Conservation (phyloP, 495 filamentous ascomycete species). For the Podospora appendiculata region DNA sequence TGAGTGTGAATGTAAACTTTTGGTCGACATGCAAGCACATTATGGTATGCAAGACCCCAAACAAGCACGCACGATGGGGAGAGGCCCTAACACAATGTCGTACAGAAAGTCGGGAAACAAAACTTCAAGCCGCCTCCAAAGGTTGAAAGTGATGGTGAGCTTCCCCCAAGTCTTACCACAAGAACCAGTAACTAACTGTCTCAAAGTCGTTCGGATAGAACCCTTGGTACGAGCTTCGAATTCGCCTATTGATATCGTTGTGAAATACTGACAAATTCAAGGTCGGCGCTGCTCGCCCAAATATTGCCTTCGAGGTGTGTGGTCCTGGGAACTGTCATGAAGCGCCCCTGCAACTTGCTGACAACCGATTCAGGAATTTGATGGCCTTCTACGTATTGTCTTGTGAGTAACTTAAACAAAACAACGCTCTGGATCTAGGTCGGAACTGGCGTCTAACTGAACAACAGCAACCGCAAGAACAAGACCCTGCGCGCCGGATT, state of each 20-base stretch:
- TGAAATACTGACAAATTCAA: conserved; percentile 57
- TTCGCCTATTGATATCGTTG: not conserved
- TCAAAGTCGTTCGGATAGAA: conserved; percentile 22
- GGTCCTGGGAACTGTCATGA: too few relatives aligned
- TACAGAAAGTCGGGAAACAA: conserved; percentile 73
- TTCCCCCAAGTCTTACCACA: conserved; percentile 31
- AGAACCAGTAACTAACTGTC: not conserved
- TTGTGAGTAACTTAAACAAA: conserved; percentile 36
- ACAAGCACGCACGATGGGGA: too few relatives aligned
- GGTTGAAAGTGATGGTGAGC: conserved; percentile 70
- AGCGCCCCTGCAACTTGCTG: not conserved
- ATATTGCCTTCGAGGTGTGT: conserved; percentile 65
- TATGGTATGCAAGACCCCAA: conserved; percentile 32
- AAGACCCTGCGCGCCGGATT: conserved; percentile 66
- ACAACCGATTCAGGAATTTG: conserved; percentile 57
- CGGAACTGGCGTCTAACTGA: too few relatives aligned
- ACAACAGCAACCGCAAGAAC: conserved; percentile 41
- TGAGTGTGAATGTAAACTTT: conserved; percentile 90
- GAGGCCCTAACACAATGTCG: conserved; percentile 1
- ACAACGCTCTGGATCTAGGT: too few relatives aligned
- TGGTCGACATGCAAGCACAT: conserved; percentile 83
- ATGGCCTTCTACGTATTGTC: conserved; percentile 75
- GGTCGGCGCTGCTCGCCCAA: conserved; percentile 61
- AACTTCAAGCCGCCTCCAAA: conserved; percentile 93
- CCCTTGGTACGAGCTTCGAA: conserved; percentile 9